Conservation (phyloP, 2,329 filamentous ascomycete species). For the Trichoderma brevicompactum region DNA sequence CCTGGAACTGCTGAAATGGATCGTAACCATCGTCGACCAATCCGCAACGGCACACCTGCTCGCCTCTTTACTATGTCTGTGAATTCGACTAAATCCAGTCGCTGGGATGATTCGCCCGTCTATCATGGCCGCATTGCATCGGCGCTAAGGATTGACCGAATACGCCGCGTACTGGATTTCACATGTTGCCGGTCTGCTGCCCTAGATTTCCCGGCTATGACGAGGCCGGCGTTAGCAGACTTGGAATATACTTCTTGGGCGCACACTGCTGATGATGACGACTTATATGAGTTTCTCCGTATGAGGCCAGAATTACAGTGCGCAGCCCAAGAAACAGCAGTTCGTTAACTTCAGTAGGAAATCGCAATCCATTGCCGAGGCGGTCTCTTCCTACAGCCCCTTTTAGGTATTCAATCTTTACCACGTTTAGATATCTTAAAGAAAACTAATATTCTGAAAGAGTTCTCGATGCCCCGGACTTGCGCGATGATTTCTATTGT, state of each 20-base stretch:
- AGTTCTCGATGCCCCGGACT: constrained; percentile 82
- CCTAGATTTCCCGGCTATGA: constrained; percentile 9
- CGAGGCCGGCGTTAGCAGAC: not conserved
- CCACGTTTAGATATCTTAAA: not conserved
- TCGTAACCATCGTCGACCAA: constrained; percentile 65
- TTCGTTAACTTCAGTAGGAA: constrained; percentile 31
- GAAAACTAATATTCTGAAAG: constrained; percentile 48
- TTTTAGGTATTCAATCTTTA: constrained; percentile 66
- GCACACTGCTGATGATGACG: constrained; percentile 34
- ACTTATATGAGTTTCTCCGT: not conserved
- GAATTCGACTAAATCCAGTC: constrained; percentile 44
- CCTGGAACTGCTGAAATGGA: constrained; percentile 60
- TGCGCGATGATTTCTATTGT: constrained; percentile 97
- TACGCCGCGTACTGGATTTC: constrained; percentile 67
- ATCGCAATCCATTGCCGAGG: constrained; percentile 29
- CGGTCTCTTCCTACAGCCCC: constrained; percentile 69
- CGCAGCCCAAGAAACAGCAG: not conserved
- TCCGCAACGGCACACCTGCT: constrained; percentile 75
- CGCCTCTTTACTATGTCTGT: constrained; percentile 64
- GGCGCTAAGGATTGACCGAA: constrained; percentile 78
- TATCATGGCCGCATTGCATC: constrained; percentile 77
- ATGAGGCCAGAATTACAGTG: not conserved
- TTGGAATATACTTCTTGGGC: constrained; percentile 11
- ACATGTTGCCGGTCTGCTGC: constrained; percentile 32
- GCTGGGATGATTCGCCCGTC: constrained; percentile 65